These are phyloP conservation scores for Geranomyces michiganensis DNA, from an alignment of 192 early-diverging fungal species.

Conservation along the genomic window DNA sequence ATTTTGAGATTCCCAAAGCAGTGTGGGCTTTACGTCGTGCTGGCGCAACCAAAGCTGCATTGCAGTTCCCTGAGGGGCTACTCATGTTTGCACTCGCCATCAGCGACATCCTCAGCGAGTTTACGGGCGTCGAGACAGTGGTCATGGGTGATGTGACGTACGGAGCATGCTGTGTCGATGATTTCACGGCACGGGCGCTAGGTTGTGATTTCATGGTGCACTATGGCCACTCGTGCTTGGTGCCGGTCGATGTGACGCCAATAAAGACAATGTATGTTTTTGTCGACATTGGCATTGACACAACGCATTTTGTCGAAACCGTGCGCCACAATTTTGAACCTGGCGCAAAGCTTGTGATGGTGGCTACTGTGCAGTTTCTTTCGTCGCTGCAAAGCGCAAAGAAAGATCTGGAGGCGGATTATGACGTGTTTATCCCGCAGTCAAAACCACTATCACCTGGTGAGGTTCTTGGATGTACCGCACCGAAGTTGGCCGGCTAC, in stretches of 20 bases:
- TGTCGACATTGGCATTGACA: conserved; percentile 97
- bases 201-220: conserved; percentile 98
- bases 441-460: conserved; percentile 93
- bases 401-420: conserved; percentile 62
- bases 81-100: conserved; percentile 93
- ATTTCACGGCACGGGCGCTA: conserved; percentile 88
- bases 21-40: conserved; percentile 83
- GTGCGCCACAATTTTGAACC: conserved; percentile 82
- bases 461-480: conserved; percentile 95
- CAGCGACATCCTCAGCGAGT: conserved; percentile 88
- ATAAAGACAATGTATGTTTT: conserved; percentile 98
- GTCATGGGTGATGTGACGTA: conserved; percentile 99
- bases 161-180: conserved; percentile 98
- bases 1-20: conserved; percentile 99
- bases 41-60: conserved; percentile 79
- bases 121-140: conserved; percentile 84
- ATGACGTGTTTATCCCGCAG: conserved; percentile 82
- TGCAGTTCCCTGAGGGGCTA: conserved; percentile 98
- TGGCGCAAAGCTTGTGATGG: conserved; percentile 71
- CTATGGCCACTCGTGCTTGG: conserved; percentile 96
- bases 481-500: conserved; percentile 75
- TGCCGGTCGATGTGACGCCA: conserved; percentile 91
- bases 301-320: conserved; percentile 88
- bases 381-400: conserved; percentile 78
- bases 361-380: conserved; percentile 95